Evolutionary conservation across 495 filamentous ascomycete species (phyloP).

Genomic region (Pyrenula massariospora): DNA sequence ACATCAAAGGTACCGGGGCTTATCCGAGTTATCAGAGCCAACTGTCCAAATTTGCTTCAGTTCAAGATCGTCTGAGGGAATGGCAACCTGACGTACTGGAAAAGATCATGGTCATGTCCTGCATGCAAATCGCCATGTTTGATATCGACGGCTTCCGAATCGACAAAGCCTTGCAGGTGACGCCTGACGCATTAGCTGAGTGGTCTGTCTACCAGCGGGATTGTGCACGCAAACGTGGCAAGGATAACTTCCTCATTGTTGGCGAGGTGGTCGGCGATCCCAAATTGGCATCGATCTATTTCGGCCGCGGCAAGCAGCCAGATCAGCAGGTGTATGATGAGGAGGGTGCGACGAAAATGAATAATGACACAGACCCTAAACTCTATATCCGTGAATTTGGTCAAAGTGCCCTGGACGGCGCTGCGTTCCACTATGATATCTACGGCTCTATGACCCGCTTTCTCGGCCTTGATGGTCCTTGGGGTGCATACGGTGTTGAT

Average conservation of each 20-base stretch:
- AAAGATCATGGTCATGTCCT: constrained; percentile 25
- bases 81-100: constrained; percentile 22
- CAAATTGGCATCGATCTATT: constrained; percentile 21
- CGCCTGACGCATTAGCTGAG: constrained; percentile 30
- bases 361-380: constrained; percentile 11
- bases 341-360: constrained; percentile 14
- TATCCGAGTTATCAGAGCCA: constrained; percentile 26
- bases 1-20: constrained; percentile 26
- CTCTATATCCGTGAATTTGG: constrained; percentile 18
- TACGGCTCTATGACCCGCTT: constrained; percentile 37
- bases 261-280: constrained; percentile 32
- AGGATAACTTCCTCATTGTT: constrained; percentile 34
- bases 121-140: constrained; percentile 29
- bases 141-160: constrained; percentile 38
- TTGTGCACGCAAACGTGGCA: constrained; percentile 27
- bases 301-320: constrained; percentile 23
- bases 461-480: constrained; percentile 34
- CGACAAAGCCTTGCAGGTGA: constrained; percentile 35
- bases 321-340: constrained; percentile 13
- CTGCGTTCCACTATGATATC: constrained; percentile 37
- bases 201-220: constrained; percentile 27
- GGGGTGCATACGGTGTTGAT: constrained; percentile 26
- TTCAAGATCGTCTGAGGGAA: constrained; percentile 28
- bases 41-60: constrained; percentile 25
- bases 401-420: constrained; percentile 26